Evolutionary conservation across 257 asterid genomes (phyloP).

Genomic region (Cordia subcordata): DNA sequence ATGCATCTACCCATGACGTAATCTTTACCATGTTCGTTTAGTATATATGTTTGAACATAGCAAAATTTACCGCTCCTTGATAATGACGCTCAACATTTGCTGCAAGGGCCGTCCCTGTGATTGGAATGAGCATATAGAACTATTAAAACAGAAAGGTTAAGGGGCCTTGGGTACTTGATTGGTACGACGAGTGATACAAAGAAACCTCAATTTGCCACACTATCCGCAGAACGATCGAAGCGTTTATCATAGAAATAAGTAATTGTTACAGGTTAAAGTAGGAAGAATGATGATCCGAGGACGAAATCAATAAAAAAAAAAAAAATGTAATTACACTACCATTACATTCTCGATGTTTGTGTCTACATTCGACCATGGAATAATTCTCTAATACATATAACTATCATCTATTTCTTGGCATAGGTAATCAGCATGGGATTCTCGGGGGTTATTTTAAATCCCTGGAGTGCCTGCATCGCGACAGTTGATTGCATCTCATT

Average conservation of each 20-base stretch:
- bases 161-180: no score
- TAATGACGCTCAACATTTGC: no score
- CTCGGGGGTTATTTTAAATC: conserved; percentile 71
- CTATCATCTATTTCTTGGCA: conserved; percentile 69
- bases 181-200: no score
- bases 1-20: no score
- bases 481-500: conserved; percentile 92
- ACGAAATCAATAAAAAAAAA: background rate
- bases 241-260: no score
- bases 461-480: conserved; percentile 90
- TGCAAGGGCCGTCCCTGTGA: no score
- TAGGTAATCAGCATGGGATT: conserved; percentile 80
- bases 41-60: no score
- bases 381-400: background rate
- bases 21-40: no score
- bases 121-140: no score
- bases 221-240: background rate
- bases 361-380: background rate
- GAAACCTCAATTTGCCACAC: no score
- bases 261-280: background rate
- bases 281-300: background rate
- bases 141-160: no score
- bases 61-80: no score
- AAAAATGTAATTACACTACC: conserved; percentile 2
- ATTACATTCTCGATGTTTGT: background rate